These are phyloP conservation scores for Diplocarpon mali DNA, from an alignment of 2,329 filamentous ascomycete genomes.

Conservation along the genomic window DNA sequence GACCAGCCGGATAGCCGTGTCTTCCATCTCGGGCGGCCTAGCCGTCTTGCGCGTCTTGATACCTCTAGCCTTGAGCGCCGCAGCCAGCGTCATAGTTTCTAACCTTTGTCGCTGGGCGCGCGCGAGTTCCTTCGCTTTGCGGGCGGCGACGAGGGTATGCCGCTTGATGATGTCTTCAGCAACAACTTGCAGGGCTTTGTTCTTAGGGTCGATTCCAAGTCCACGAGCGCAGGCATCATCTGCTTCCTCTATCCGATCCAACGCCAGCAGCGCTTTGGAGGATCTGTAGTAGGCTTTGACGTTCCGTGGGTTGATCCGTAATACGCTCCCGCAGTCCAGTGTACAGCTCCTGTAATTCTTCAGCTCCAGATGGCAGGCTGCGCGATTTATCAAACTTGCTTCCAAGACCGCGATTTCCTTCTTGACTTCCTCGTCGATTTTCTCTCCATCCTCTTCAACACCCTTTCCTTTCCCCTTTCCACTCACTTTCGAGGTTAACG, in stretches of 20 bases:
- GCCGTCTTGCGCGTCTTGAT: constrained; percentile 57
- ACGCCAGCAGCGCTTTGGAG: constrained; percentile 62
- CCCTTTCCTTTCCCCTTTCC: constrained; percentile 17
- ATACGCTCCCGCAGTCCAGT: constrained; percentile 68
- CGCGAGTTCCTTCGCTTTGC: constrained; percentile 44
- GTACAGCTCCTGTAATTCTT: constrained; percentile 82
- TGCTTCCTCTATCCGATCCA: constrained; percentile 71
- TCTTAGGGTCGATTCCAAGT: constrained; percentile 58
- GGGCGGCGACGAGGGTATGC: constrained; percentile 42
- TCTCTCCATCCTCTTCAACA: constrained; percentile 30
- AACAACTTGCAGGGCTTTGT: constrained; percentile 53
- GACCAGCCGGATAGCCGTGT: constrained; percentile 59
- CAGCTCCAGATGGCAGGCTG: constrained; percentile 79
- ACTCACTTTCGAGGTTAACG: neutral
- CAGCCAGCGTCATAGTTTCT: constrained; percentile 49
- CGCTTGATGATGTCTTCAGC: constrained; percentile 51
- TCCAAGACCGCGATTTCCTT: constrained; percentile 58
- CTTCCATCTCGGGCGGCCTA: constrained; percentile 77
- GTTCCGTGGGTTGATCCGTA: constrained; percentile 70
- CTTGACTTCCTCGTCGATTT: constrained; percentile 32
- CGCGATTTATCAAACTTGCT: constrained; percentile 73
- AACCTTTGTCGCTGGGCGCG: constrained; percentile 42
- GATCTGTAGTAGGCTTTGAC: constrained; percentile 89
- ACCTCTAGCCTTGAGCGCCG: constrained; percentile 56
- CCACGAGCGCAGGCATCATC: constrained; percentile 68